Conservation (phyloP, 108 stramenopile species). For the Nitzschia putrida region DNA sequence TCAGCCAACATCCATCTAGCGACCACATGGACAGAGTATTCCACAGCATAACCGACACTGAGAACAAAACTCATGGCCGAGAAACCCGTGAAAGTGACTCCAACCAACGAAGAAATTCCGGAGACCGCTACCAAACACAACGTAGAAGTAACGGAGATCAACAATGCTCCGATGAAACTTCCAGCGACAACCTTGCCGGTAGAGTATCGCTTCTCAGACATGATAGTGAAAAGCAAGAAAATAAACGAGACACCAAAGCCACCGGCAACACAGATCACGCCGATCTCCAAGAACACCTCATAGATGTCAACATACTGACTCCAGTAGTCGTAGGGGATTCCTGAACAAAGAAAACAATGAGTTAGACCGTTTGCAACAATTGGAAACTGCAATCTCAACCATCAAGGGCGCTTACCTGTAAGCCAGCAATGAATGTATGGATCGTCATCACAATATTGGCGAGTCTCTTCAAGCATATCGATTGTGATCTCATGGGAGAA, state of each 20-base stretch:
- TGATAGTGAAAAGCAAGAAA: slow-evolving; percentile 32
- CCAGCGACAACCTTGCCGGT: slow-evolving; percentile 23
- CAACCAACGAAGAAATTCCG: slow-evolving; percentile 37
- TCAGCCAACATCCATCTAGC: slow-evolving; percentile 40
- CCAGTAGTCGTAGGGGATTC: slow-evolving; percentile 52
- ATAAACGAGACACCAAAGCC: slow-evolving; percentile 40
- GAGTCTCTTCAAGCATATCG: slow-evolving; percentile 42
- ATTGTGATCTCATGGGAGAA: slow-evolving; percentile 37
- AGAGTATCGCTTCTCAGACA: slow-evolving; percentile 3
- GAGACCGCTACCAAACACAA: slow-evolving; percentile 35
- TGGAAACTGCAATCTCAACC: not conserved
- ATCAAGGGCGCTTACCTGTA: slow-evolving; percentile 22
- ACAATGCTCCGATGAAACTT: slow-evolving; percentile 33
- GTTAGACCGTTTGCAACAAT: not conserved
- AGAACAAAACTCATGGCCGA: slow-evolving; percentile 44
- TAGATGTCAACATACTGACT: slow-evolving; percentile 46
- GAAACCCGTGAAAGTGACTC: slow-evolving; percentile 46
- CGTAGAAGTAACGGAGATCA: slow-evolving; percentile 39
- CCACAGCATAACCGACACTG: slow-evolving; percentile 42
- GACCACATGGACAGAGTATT: slow-evolving; percentile 51
- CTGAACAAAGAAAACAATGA: slow-evolving; percentile 5
- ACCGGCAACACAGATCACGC: slow-evolving; percentile 21
- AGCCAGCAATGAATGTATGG: slow-evolving; percentile 45
- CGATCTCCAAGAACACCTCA: slow-evolving; percentile 24
- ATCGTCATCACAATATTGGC: slow-evolving; percentile 47